Conservation (phyloP, 768 basidiomycete species). For the Suillus ampliporus region DNA sequence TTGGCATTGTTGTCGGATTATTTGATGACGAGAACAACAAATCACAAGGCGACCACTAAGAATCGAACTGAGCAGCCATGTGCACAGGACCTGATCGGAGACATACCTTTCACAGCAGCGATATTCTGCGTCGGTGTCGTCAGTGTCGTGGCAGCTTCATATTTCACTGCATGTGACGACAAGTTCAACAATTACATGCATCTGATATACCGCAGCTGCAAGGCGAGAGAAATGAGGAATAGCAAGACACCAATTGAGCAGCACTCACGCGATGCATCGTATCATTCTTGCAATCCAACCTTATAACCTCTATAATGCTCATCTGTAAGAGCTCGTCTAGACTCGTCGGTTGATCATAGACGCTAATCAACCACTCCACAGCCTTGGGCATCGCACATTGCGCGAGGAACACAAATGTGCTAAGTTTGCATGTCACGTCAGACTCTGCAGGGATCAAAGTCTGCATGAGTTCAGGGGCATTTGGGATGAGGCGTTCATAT, state of each 20-base stretch:
- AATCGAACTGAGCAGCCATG: slow-evolving; percentile 10
- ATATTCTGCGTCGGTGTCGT: slow-evolving; percentile 95
- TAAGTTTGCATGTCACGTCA: slow-evolving; percentile 95
- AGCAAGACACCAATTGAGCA: neutral
- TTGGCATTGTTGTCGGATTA: slow-evolving; percentile 99
- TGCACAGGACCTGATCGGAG: neutral
- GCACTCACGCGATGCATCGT: slow-evolving; percentile 76
- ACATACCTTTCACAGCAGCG: slow-evolving; percentile 89
- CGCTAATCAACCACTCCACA: slow-evolving; percentile 86
- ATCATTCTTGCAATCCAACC: slow-evolving; percentile 87
- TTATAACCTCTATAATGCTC: slow-evolving; percentile 92
- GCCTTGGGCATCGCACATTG: slow-evolving; percentile 87
- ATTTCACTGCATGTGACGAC: slow-evolving; percentile 92
- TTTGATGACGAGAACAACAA: slow-evolving; percentile 89
- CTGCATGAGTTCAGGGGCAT: slow-evolving; percentile 94
- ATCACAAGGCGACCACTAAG: slow-evolving; percentile 84
- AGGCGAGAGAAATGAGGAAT: slow-evolving; percentile 12
- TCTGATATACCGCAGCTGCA: slow-evolving; percentile 89
- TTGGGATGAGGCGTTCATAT: slow-evolving; percentile 94
- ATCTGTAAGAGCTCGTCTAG: slow-evolving; percentile 96
- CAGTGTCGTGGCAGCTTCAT: slow-evolving; percentile 94
- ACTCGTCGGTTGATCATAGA: slow-evolving; percentile 81
- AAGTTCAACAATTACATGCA: slow-evolving; percentile 91
- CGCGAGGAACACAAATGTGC: slow-evolving; percentile 95
- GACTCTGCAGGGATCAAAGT: slow-evolving; percentile 96